Evolutionary conservation across 352 stramenopile genomes (phyloP).

Genomic region (Pythium brachiatum): DNA sequence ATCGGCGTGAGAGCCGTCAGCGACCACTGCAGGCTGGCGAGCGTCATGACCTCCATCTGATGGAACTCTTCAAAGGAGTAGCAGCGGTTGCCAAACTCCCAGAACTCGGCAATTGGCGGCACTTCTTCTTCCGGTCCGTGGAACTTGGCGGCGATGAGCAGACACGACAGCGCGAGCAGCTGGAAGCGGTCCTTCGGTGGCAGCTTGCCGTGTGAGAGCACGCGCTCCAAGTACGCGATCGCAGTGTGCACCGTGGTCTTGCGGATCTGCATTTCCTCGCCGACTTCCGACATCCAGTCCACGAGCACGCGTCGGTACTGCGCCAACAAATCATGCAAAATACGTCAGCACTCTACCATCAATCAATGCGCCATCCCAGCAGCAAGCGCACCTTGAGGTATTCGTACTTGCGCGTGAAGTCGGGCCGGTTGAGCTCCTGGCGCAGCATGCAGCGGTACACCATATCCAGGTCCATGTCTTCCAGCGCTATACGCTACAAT

Average conservation of each 20-base stretch:
- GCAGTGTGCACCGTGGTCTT: slow-evolving; percentile 79
- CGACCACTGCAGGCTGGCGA: slow-evolving; percentile 68
- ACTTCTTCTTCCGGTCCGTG: slow-evolving; percentile 77
- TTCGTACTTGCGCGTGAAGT: slow-evolving; percentile 74
- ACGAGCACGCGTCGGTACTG: slow-evolving; percentile 76
- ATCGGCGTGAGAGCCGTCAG: slow-evolving; percentile 69
- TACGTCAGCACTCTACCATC: not conserved
- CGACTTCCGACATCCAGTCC: slow-evolving; percentile 85
- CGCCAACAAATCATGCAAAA: not conserved
- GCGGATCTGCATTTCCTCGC: slow-evolving; percentile 80
- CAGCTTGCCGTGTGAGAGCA: slow-evolving; percentile 50
- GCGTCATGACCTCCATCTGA: slow-evolving; percentile 59
- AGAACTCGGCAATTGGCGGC: slow-evolving; percentile 78
- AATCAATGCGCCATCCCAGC: not conserved
- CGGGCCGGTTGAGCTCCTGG: slow-evolving; percentile 61
- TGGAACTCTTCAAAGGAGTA: slow-evolving; percentile 86
- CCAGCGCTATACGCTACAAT: slow-evolving; percentile 56
- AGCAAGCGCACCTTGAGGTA: slow-evolving; percentile 57
- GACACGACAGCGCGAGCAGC: slow-evolving; percentile 74
- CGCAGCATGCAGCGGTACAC: slow-evolving; percentile 76
- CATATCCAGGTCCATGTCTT: slow-evolving; percentile 71
- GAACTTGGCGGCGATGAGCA: slow-evolving; percentile 82
- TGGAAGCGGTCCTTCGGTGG: slow-evolving; percentile 79
- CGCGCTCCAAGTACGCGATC: slow-evolving; percentile 79
- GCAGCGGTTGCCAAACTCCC: slow-evolving; percentile 81